Conservation (phyloP, 345 rosid genomes). For the Eutrema heterophyllum region DNA sequence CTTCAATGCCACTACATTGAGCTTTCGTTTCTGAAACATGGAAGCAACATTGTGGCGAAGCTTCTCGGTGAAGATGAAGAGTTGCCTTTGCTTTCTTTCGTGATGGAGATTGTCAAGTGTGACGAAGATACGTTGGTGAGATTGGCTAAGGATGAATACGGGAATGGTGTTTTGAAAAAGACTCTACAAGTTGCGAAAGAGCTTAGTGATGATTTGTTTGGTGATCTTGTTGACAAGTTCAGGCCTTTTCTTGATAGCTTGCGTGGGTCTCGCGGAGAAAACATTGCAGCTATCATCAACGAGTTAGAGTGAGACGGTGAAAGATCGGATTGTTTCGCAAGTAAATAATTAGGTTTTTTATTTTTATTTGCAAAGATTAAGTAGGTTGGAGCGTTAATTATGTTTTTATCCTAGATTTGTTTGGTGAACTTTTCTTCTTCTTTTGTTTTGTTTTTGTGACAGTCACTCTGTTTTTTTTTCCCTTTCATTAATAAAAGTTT, state of each 20-base stretch:
- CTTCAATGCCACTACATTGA: background rate
- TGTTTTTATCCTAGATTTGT: no score
- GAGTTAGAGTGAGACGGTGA: no score
- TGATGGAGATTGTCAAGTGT: background rate
- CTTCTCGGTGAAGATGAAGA: background rate
- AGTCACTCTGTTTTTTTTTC: no score
- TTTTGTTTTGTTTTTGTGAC: no score
- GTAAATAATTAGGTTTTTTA: no score
- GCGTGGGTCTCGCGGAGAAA: background rate
- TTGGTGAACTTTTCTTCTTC: no score
- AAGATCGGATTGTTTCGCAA: no score
- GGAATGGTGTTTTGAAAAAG: background rate
- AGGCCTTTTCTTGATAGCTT: background rate
- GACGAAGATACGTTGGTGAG: conserved; percentile 1
- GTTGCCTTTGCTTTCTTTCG: background rate
- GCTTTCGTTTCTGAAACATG: background rate
- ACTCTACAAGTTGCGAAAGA: background rate
- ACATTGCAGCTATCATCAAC: background rate
- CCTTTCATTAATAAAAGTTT: no score
- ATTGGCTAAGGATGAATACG: background rate
- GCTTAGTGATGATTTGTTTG: background rate
- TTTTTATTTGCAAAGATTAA: no score
- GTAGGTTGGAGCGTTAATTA: no score
- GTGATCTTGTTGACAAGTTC: background rate
- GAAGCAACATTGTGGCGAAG: background rate